phyloP scores from a whole-genome alignment of 2,329 filamentous ascomycete genomes.

The Macrophomina tecta region DNA sequence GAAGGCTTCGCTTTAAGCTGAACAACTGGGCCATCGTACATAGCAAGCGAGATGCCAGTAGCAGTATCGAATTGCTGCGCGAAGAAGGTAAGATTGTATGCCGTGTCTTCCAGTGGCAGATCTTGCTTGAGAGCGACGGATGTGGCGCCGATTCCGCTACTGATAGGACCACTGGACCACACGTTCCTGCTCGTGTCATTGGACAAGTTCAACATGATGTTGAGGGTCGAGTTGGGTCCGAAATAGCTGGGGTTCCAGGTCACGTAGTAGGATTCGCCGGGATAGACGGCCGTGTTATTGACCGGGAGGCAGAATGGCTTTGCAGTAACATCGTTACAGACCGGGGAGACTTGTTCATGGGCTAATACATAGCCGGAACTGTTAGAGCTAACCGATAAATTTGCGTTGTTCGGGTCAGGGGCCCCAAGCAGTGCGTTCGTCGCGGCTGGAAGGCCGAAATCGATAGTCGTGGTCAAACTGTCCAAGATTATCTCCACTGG shows the following conservation, averaged over 20 bases:
- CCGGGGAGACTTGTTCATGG: constrained; percentile 35
- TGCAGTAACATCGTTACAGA: constrained; percentile 38
- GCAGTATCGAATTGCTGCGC: constrained; percentile 38
- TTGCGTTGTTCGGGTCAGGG: no score
- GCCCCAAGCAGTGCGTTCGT: background rate
- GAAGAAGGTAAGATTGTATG: constrained; percentile 47
- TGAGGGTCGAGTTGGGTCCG: constrained; percentile 35
- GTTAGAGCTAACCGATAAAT: no score
- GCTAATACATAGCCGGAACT: no score
- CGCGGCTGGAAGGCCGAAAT: constrained; percentile 31
- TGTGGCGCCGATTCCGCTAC: constrained; percentile 49
- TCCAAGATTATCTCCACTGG: constrained; percentile 34
- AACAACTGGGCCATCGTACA: constrained; percentile 45
- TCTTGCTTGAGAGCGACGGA: constrained; percentile 45
- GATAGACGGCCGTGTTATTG: constrained; percentile 42
- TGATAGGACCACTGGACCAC: constrained; percentile 44
- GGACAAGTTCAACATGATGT: constrained; percentile 41
- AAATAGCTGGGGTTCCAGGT: constrained; percentile 34
- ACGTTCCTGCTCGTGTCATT: constrained; percentile 43
- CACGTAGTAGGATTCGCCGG: constrained; percentile 47
- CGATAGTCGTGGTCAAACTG: constrained; percentile 33
- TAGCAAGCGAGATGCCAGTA: constrained; percentile 35
- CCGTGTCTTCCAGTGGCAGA: constrained; percentile 48
- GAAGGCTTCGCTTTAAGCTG: constrained; percentile 43
- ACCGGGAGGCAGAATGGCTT: constrained; percentile 45